Evolutionary conservation across 352 stramenopile species (phyloP), one percentile per base, ranked within the genome.

Genomic region (Pythium aphanidermatum): DNA sequence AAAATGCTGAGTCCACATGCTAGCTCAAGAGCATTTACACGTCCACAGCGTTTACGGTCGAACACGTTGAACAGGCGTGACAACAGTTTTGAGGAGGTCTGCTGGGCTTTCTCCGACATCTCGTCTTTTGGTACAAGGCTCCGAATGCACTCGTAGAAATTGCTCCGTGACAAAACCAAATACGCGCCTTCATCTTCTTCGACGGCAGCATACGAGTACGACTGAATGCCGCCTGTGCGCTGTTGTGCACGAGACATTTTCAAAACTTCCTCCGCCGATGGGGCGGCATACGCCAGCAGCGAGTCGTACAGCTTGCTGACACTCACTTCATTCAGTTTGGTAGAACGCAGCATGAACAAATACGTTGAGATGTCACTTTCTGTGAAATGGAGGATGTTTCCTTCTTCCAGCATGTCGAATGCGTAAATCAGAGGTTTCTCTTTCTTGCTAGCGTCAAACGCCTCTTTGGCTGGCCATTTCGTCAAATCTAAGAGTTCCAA

Each of bases 401-500:
- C 69, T 66, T 95, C 80, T 46, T 95, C 80, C 7, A 80, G 61
- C 61, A 88, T 88, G 35, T 92, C 83, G 31, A 95, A 95, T 3
- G 78, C 83, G 47, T 89, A 92, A 16, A 88, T 84, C 14, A 90
- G 46, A 8, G 79, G 80, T 38, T 89, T 90, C 51, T 95, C 80
- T 4, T 74, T 73, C 43, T 90, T 90, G 49, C 73, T 91, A n/a
- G 80, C 83, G 25, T 91, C 81, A 20, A 94, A 92, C 1, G 82
- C 82, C 55, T 91, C 76, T 23, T 92, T 92, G 4, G 83, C 80
- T 10, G 83, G 83, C 92, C 94, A 98, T 60, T 99, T 99, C 0
- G 78, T 83, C 45, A 99, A 52, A 60, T 98, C 92, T 10, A 99
- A 54, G 9, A 99, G 60, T 56, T 99, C 95, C 7, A 99, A 59